A percentile compares a stretch with the other conserved stretches of the same genome.
Evolutionary conservation across 352 stramenopile genomes (phyloP).

Genomic region (Peronospora destructor): DNA sequence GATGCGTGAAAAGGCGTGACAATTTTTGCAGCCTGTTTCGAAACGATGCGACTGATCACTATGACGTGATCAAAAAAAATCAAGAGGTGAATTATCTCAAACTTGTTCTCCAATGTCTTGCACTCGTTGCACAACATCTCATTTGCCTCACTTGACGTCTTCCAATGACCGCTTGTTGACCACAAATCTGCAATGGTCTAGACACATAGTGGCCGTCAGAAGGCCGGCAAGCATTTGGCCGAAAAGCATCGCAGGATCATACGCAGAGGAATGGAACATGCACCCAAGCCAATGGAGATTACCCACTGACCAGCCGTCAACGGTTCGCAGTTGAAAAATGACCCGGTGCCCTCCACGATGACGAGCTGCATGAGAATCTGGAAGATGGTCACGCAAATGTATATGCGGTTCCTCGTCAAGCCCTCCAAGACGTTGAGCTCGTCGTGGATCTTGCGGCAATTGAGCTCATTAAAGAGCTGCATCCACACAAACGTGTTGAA

Average conservation of each 20-base stretch:
- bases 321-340: constrained; percentile 56
- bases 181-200: too few species aligned
- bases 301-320: constrained; percentile 45
- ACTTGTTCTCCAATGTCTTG: too few species aligned
- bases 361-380: constrained; percentile 91
- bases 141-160: too few species aligned
- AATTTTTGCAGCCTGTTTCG: too few species aligned
- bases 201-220: too few species aligned
- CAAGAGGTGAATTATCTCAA: too few species aligned
- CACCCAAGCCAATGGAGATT: constrained; percentile 47
- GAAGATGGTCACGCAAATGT: constrained; percentile 86
- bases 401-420: constrained; percentile 88
- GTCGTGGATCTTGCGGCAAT: constrained; percentile 78
- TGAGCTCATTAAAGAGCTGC: constrained; percentile 90
- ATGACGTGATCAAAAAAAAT: constrained; percentile 4
- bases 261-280: constrained; percentile 40
- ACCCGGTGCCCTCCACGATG: constrained; percentile 91
- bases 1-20: too few species aligned
- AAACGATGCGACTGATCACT: too few species aligned
- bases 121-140: too few species aligned
- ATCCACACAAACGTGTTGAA: constrained; percentile 98
- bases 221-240: constrained; percentile 20
- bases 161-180: neutral
- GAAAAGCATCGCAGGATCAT: constrained; percentile 35
- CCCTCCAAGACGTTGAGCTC: constrained; percentile 91